A percentile compares a stretch with the other conserved stretches of the same genome.
Conservation (phyloP, 805 yeast genomes). For the Lipomyces starkeyi region DNA sequence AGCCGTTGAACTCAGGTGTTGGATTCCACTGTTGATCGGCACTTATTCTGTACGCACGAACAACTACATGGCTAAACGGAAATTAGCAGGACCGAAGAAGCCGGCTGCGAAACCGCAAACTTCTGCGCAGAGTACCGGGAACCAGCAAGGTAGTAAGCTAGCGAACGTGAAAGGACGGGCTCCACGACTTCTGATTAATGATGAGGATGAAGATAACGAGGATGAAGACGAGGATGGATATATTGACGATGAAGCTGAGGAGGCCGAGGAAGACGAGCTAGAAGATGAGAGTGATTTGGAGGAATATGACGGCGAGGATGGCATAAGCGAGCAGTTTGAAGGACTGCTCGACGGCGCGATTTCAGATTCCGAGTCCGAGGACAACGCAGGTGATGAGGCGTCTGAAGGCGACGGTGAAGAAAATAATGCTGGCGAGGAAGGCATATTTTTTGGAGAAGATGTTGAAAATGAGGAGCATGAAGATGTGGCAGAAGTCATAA, state of each 20-base stretch:
- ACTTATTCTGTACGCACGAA: not conserved
- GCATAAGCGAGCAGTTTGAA: conserved; percentile 37
- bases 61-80: conserved; percentile 24
- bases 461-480: conserved; percentile 30
- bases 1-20: too few species aligned
- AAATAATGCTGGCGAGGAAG: conserved; percentile 53
- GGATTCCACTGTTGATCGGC: too few species aligned
- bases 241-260: conserved; percentile 50
- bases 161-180: not conserved
- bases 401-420: conserved; percentile 51
- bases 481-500: conserved; percentile 46
- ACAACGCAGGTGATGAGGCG: conserved; percentile 28
- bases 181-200: conserved; percentile 5
- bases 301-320: conserved; percentile 25
- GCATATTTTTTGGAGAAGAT: conserved; percentile 19
- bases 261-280: conserved; percentile 35
- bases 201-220: conserved; percentile 45
- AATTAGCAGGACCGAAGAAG: conserved; percentile 7
- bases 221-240: conserved; percentile 44
- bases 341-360: conserved; percentile 35
- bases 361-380: conserved; percentile 27
- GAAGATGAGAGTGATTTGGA: conserved; percentile 12
- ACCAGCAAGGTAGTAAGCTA: not conserved
- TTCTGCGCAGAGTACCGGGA: not conserved
- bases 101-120: not conserved